Percentiles rank a stretch among this genome's conserved stretches.
These are phyloP conservation scores for Aureobasidium sp. DNA, from an alignment of 2,329 filamentous ascomycete genomes.

Conservation along the genomic window DNA sequence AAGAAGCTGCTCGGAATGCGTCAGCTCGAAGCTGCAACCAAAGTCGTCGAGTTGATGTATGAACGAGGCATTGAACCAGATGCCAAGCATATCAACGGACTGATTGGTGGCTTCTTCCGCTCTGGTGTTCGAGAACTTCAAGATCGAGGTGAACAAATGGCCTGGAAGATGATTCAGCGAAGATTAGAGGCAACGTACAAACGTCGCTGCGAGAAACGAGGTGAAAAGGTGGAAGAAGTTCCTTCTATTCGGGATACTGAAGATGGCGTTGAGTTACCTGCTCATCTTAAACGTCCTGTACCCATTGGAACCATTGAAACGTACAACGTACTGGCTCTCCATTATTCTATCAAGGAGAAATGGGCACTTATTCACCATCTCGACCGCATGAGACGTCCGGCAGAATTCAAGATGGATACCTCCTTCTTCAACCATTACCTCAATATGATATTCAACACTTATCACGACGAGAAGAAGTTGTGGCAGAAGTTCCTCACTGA, in stretches of 20 bases:
- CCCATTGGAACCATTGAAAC: constrained; percentile 66
- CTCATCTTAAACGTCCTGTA: constrained; percentile 23
- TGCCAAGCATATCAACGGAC: constrained; percentile 69
- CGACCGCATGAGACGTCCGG: constrained; percentile 52
- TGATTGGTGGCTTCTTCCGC: constrained; percentile 71
- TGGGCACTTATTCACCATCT: constrained; percentile 51
- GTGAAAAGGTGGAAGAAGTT: neutral
- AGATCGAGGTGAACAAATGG: constrained; percentile 56
- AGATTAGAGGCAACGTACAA: constrained; percentile 55
- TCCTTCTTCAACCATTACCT: constrained; percentile 76
- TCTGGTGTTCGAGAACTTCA: constrained; percentile 39
- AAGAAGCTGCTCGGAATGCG: constrained; percentile 67
- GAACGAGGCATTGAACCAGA: constrained; percentile 58
- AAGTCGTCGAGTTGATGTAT: constrained; percentile 69
- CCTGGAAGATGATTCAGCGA: constrained; percentile 67
- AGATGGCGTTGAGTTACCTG: constrained; percentile 22
- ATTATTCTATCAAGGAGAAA: constrained; percentile 57
- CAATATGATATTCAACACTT: constrained; percentile 26
- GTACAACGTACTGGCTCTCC: constrained; percentile 64
- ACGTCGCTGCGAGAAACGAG: constrained; percentile 16
- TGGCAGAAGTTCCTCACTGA: constrained; percentile 11
- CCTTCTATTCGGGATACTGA: neutral
- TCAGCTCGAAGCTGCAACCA: constrained; percentile 53
- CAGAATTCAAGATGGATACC: constrained; percentile 58
- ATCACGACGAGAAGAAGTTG: neutral